A percentile compares a stretch with the other conserved stretches of the same genome.
Evolutionary conservation across 2,329 filamentous ascomycete genomes (phyloP).

Genomic region (Kalmusia sp.): DNA sequence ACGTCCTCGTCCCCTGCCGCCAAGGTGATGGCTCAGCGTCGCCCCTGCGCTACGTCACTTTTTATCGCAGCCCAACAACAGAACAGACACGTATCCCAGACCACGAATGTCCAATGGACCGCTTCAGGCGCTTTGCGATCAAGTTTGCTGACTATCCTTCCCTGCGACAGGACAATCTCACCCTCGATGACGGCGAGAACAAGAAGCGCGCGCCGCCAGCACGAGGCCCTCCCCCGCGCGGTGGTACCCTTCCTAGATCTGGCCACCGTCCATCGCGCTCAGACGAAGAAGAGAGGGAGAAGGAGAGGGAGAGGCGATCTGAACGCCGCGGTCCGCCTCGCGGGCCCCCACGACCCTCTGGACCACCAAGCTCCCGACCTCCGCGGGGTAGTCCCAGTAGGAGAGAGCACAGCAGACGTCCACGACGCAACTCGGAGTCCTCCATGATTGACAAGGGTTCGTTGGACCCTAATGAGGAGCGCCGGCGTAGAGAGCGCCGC

Average conservation of each 20-base stretch:
- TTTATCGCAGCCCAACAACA: not conserved
- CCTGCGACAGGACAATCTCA: conserved; percentile 68
- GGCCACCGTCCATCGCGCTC: conserved; percentile 69
- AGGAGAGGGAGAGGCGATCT: conserved; percentile 1
- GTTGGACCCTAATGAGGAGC: conserved; percentile 67
- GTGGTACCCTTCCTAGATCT: conserved; percentile 54
- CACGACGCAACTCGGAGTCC: conserved; percentile 80
- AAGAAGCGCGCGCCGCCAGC: conserved; percentile 45
- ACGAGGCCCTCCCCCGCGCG: conserved; percentile 52
- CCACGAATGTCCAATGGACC: conserved; percentile 44
- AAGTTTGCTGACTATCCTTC: conserved; percentile 53
- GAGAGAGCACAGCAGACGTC: conserved; percentile 54
- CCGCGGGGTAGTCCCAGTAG: conserved; percentile 47
- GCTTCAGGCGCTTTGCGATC: conserved; percentile 46
- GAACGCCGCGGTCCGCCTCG: conserved; percentile 46
- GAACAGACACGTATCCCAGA: conserved; percentile 5
- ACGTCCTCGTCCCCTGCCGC: conserved; percentile 54
- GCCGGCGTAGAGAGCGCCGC: conserved; percentile 58
- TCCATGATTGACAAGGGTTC: conserved; percentile 71
- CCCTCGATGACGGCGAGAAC: conserved; percentile 67
- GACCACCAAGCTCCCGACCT: conserved; percentile 46
- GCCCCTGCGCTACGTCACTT: conserved; percentile 17
- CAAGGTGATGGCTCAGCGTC: conserved; percentile 20
- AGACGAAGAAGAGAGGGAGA: conserved; percentile 63
- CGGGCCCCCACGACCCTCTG: conserved; percentile 45